Evolutionary conservation across 192 early-diverging fungal species (phyloP).

Genomic region (Phlyctochytrium planicorne): DNA sequence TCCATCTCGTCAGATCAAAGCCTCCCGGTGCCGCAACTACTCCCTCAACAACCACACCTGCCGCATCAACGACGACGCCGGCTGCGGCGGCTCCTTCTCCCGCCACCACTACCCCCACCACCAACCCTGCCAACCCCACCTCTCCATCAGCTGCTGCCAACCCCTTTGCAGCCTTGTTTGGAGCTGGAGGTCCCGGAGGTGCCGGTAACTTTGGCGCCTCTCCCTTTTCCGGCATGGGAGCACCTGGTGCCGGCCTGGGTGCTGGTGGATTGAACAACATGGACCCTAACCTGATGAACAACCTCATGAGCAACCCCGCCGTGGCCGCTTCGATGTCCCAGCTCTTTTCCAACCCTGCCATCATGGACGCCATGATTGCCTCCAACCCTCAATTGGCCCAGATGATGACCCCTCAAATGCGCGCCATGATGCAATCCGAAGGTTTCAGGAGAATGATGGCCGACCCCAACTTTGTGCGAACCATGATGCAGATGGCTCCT

Average conservation of each 20-base stretch:
- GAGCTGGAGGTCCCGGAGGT: background rate
- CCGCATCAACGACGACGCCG: constrained; percentile 30
- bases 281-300: constrained; percentile 38
- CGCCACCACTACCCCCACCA: constrained; percentile 29
- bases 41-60: constrained; percentile 15
- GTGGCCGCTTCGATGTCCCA: constrained; percentile 78
- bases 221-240: constrained; percentile 33
- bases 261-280: constrained; percentile 46
- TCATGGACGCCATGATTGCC: constrained; percentile 80
- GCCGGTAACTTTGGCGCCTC: constrained; percentile 12
- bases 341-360: constrained; percentile 79
- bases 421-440: constrained; percentile 73
- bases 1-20: constrained; percentile 81
- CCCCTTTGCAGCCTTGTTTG: constrained; percentile 30
- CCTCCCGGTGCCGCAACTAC: constrained; percentile 12
- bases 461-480: constrained; percentile 79
- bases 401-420: constrained; percentile 81
- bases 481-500: constrained; percentile 53
- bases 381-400: constrained; percentile 77
- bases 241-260: background rate
- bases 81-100: constrained; percentile 37
- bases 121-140: constrained; percentile 26
- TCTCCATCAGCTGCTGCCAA: constrained; percentile 28
- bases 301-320: constrained; percentile 83
- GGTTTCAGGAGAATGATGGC: constrained; percentile 65